Percentiles rank a stretch among this genome's conserved stretches.
Evolutionary conservation across 2,329 filamentous ascomycete genomes (phyloP).

Genomic region (Parastagonospora avenae): DNA sequence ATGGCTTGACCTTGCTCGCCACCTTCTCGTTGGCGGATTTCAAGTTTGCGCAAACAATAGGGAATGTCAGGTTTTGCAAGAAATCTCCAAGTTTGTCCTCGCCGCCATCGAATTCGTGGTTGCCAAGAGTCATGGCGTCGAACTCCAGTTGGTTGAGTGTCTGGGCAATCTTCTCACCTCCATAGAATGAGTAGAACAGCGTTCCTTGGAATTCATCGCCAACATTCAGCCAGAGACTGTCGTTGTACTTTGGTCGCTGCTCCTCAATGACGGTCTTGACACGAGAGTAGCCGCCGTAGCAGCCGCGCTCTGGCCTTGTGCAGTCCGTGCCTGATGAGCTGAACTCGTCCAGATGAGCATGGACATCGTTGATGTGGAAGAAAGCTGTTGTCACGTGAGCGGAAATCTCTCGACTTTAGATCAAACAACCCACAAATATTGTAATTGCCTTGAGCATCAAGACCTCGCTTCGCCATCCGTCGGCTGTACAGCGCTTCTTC

Average conservation of each 20-base stretch:
- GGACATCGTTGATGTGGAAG: conserved; percentile 73
- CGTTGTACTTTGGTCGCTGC: conserved; percentile 61
- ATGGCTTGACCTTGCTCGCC: conserved; percentile 68
- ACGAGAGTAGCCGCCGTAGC: conserved; percentile 68
- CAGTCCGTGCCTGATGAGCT: conserved; percentile 67
- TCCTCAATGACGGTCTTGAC: conserved; percentile 66
- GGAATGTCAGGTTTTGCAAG: conserved; percentile 67
- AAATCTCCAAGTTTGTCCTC: conserved; percentile 67
- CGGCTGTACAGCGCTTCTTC: conserved; percentile 40
- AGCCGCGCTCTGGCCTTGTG: conserved; percentile 60
- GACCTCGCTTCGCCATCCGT: conserved; percentile 36
- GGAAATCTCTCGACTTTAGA: neutral
- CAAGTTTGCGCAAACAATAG: conserved; percentile 67
- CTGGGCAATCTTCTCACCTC: conserved; percentile 70
- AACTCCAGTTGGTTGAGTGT: conserved; percentile 69
- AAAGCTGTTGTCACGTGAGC: conserved; percentile 52
- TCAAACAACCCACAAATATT: conserved; percentile 37
- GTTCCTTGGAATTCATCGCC: conserved; percentile 75
- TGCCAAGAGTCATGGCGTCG: conserved; percentile 60
- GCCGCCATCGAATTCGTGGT: conserved; percentile 65
- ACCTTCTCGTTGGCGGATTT: conserved; percentile 63
- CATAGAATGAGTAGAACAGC: conserved; percentile 70
- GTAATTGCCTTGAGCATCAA: conserved; percentile 40
- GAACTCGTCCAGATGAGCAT: conserved; percentile 70
- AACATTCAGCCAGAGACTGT: conserved; percentile 67